Percentiles rank a stretch among this genome's conserved stretches.
Conservation (phyloP, 2,329 filamentous ascomycete species). For the Diaporthe caulivora region DNA sequence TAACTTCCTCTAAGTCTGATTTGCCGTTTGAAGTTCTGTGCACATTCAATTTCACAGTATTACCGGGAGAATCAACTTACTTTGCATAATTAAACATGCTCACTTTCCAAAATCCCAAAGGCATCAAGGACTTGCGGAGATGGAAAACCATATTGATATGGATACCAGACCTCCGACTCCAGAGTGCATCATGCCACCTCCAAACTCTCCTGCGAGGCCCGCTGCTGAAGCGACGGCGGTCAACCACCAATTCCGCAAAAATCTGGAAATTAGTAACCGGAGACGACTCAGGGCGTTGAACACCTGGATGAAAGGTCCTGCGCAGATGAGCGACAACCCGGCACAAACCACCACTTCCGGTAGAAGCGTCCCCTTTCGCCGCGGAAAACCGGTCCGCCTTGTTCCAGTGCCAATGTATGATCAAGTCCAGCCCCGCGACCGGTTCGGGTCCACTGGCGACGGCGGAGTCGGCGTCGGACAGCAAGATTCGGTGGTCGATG, state of each 20-base stretch:
- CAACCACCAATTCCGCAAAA: neutral
- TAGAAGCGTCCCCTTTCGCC: neutral
- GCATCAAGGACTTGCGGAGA: neutral
- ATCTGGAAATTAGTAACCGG: neutral
- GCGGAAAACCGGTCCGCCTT: no score
- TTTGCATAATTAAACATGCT: no score
- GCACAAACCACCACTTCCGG: neutral
- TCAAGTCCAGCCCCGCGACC: neutral
- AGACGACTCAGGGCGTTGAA: neutral
- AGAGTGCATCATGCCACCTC: neutral
- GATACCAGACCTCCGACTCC: no score
- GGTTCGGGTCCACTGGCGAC: neutral
- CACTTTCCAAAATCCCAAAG: neutral
- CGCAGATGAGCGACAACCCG: neutral
- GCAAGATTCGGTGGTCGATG: neutral
- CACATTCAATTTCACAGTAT: neutral
- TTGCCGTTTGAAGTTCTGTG: neutral
- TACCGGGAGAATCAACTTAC: no score
- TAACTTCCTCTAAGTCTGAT: neutral
- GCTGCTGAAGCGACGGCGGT: neutral
- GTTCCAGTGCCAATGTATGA: neutral
- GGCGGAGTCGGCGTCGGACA: neutral
- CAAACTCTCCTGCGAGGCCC: neutral
- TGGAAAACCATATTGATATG: neutral
- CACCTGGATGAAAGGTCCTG: no score